Conservation (phyloP, 129 eudicot species). For the Helianthus annuus region HanXRQr2.0-SUNRISE NC_035441.2:133560967-133561466, state of each 20-base stretch:
- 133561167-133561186: conserved; percentile 3
- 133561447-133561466: not conserved
- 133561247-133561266: conserved; percentile 80
- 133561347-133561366: conserved; percentile 6
- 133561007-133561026: not conserved
- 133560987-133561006: not conserved
- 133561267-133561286: conserved; percentile 11
- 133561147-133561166: conserved; percentile 13
- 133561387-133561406: not conserved
- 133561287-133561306: not conserved
- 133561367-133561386: not conserved
- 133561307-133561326: conserved; percentile 12
- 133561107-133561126: conserved; percentile 8
- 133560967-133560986: not conserved
- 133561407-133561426: conserved; percentile 6
- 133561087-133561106: not conserved
- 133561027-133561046: not conserved
- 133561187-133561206: conserved; percentile 84
- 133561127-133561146: not conserved
- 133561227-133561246: conserved; percentile 88
- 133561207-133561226: conserved; percentile 55
- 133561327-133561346: not conserved
- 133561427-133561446: not conserved
- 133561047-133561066: not conserved
- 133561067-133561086: not conserved